Base-by-base conservation (phyloP, 2,329 filamentous ascomycete genomes). In the Chrysoporthe deuterocubensis region DNA sequence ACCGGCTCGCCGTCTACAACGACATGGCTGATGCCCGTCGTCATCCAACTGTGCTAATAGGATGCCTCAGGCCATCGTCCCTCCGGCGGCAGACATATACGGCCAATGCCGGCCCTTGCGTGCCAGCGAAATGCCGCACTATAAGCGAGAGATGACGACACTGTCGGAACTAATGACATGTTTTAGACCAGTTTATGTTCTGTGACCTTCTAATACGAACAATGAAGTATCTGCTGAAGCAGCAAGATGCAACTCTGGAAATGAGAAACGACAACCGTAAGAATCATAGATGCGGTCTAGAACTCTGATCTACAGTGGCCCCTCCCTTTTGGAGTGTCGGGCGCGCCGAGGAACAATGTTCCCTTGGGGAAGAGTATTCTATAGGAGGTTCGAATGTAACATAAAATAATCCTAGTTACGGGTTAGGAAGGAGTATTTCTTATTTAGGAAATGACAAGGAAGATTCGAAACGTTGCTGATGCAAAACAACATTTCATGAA, bases 91-190 rank as follows among this genome's bases (percentile, higher is more conserved):
- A 11, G 26, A 32, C 26, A 26, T 32, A 4, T 9, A 52, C 4
- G 21, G 32, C 2, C 13, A 4, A 50, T 16, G 50, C 13, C 21
- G 37, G 37, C 26, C 50, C 13, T 26, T 11, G 21, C 26, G 32
- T 54, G 21, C 50, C 50, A 32, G 13, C 50, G 32, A 34, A 3
- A 2, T 54, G 50, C 21, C 21, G 50, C 14, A 54, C 11, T 26
- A 21, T 54, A 54, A 54, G 50, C 50, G 21, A 54, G 50, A 54
- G 32, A 54, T 54, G 50, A 54, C 50, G 50, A 54, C 50, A 54
- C 21, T 4, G 50, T 14, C 21, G 11, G 50, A 34, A 54, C 26
- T 54, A 16, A 18, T n/a, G 18, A 8, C 48, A 54, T 54, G 50
- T 13, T 32, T 54, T 13, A 16, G 21, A 32, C 26, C 26, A 26